phyloP scores from a whole-genome alignment of 768 basidiomycete species.

The Suillus decipiens region DNA sequence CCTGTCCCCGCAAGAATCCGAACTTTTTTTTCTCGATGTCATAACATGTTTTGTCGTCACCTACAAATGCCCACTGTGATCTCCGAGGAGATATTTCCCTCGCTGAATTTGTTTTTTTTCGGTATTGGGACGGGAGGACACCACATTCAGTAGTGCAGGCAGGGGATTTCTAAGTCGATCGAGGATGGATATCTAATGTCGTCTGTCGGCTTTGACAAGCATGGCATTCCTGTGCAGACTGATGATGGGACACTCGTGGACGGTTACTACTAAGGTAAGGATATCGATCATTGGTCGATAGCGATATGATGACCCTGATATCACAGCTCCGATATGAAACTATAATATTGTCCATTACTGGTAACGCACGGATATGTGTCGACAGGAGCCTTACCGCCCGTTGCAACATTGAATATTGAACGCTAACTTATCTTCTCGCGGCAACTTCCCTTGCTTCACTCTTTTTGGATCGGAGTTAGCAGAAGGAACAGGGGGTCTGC shows the following conservation, averaged over 20 bases:
- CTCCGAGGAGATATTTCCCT: not conserved
- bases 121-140: not conserved
- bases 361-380: not conserved
- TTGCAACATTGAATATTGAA: not conserved
- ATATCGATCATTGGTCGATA: slow-evolving; percentile 7
- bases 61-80: not conserved
- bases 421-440: not conserved
- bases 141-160: not conserved
- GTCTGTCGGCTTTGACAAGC: not conserved
- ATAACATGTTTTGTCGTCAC: not conserved
- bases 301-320: not conserved
- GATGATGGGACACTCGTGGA: not conserved
- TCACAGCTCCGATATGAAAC: slow-evolving; percentile 4
- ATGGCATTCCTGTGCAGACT: not conserved
- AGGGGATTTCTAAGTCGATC: not conserved
- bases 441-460: not conserved
- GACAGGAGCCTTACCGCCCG: not conserved
- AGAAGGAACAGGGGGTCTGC: not conserved
- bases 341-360: too few relatives aligned
- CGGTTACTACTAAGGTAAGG: not conserved
- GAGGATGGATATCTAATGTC: not conserved
- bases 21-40: not conserved
- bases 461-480: not conserved
- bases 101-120: not conserved
- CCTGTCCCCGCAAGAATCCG: not conserved